Percentiles rank a stretch among this genome's conserved stretches.
Conservation (phyloP, 2,329 filamentous ascomycete genomes). For the Tolypocladium ovalisporum region DNA sequence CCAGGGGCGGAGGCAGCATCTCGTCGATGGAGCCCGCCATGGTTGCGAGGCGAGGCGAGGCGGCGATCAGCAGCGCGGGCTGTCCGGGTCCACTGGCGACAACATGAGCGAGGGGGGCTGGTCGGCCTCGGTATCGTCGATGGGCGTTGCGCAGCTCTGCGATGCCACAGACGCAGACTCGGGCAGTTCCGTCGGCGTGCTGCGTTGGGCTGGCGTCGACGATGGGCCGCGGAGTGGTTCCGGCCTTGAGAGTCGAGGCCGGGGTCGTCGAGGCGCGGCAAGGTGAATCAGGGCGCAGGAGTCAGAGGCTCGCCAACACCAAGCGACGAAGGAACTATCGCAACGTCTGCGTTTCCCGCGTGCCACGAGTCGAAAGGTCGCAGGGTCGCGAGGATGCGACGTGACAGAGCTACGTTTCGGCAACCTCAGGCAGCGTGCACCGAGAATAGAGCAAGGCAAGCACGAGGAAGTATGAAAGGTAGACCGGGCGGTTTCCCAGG, state of each 20-base stretch:
- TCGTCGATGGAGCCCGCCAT: conserved; percentile 23
- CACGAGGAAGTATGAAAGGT: neutral
- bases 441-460: neutral
- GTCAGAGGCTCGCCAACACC: neutral
- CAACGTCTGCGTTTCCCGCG: neutral
- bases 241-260: neutral
- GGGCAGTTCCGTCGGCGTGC: neutral
- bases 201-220: neutral
- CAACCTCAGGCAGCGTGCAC: neutral
- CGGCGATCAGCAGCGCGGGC: conserved; percentile 4
- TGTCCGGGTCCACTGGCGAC: conserved; percentile 8
- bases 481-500: neutral
- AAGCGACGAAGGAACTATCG: neutral
- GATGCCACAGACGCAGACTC: neutral
- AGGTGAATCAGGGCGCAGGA: neutral
- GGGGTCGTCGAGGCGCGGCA: neutral
- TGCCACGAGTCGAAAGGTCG: neutral
- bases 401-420: neutral
- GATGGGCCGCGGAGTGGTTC: neutral
- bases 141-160: neutral
- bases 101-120: conserved; percentile 11
- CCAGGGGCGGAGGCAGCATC: conserved; percentile 30
- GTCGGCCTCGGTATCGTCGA: neutral
- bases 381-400: neutral
- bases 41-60: conserved; percentile 2